Conservation (phyloP, 2,329 filamentous ascomycete genomes). For the Apiospora sp. region DNA sequence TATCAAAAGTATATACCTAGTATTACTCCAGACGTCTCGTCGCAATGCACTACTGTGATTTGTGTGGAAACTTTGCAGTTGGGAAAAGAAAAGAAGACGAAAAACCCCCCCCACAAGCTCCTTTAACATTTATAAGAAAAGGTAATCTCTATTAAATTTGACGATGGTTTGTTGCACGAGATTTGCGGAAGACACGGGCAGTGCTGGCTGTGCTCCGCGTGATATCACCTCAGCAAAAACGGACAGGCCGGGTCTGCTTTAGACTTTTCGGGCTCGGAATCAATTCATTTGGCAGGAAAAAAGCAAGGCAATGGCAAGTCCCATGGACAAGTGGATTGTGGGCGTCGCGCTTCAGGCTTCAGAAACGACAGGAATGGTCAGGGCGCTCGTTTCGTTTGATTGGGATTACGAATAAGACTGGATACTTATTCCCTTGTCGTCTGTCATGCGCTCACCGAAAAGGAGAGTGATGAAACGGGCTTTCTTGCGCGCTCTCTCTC, state of each 20-base stretch:
- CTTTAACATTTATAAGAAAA: neutral
- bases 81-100: neutral
- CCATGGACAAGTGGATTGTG: neutral
- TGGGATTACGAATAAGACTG: slow-evolving; percentile 20
- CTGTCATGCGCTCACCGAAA: neutral
- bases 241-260: slow-evolving; percentile 1
- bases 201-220: slow-evolving; percentile 11
- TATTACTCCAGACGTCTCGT: neutral
- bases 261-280: neutral
- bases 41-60: neutral
- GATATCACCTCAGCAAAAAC: slow-evolving; percentile 15
- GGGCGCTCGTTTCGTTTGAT: slow-evolving; percentile 17
- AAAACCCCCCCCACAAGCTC: neutral
- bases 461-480: neutral
- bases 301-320: slow-evolving; percentile 13
- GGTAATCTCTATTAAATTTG: neutral
- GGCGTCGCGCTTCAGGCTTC: neutral
- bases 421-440: neutral
- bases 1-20: neutral
- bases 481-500: neutral
- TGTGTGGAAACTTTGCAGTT: neutral
- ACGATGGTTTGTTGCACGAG: neutral
- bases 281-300: neutral
- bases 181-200: slow-evolving; percentile 10
- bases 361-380: neutral